Evolutionary conservation across 2,329 filamentous ascomycete genomes (phyloP).

Genomic region (Botrytis cinerea): DNA sequence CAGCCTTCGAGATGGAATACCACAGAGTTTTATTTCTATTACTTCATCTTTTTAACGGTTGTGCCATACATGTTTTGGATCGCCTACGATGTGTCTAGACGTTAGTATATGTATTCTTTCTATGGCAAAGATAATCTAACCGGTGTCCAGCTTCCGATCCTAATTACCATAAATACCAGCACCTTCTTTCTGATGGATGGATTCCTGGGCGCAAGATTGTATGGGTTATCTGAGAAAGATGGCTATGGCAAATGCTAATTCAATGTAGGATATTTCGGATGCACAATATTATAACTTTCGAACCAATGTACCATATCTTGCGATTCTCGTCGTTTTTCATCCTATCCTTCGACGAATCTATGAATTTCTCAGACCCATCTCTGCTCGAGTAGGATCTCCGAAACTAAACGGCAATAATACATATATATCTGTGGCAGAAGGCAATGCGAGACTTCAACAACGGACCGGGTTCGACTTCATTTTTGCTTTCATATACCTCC

Average conservation of each 20-base stretch:
- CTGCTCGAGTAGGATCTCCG: slow-evolving; percentile 31
- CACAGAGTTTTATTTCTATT: slow-evolving; percentile 83
- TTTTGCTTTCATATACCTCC: slow-evolving; percentile 79
- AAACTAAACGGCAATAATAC: slow-evolving; percentile 39
- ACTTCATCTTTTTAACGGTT: slow-evolving; percentile 61
- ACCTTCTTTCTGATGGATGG: slow-evolving; percentile 78
- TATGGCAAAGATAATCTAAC: slow-evolving; percentile 26
- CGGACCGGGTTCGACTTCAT: slow-evolving; percentile 78
- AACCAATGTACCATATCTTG: slow-evolving; percentile 80
- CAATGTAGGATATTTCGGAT: slow-evolving; percentile 78
- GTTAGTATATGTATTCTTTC: slow-evolving; percentile 53
- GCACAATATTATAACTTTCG: slow-evolving; percentile 84
- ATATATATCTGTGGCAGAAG: slow-evolving; percentile 47
- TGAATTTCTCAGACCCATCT: slow-evolving; percentile 49
- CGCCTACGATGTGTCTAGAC: slow-evolving; percentile 81
- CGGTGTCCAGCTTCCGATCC: slow-evolving; percentile 69
- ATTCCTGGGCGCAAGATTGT: slow-evolving; percentile 88
- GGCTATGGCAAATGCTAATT: slow-evolving; percentile 27
- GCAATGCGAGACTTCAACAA: slow-evolving; percentile 62
- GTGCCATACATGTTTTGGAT: slow-evolving; percentile 90
- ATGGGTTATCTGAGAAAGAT: slow-evolving; percentile 39
- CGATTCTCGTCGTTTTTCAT: slow-evolving; percentile 72
- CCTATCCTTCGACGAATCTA: slow-evolving; percentile 75
- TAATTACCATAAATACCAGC: slow-evolving; percentile 73
- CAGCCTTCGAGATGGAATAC: slow-evolving; percentile 80